Conservation (phyloP, 2,329 filamentous ascomycete genomes). For the Venturia effusa region DNA sequence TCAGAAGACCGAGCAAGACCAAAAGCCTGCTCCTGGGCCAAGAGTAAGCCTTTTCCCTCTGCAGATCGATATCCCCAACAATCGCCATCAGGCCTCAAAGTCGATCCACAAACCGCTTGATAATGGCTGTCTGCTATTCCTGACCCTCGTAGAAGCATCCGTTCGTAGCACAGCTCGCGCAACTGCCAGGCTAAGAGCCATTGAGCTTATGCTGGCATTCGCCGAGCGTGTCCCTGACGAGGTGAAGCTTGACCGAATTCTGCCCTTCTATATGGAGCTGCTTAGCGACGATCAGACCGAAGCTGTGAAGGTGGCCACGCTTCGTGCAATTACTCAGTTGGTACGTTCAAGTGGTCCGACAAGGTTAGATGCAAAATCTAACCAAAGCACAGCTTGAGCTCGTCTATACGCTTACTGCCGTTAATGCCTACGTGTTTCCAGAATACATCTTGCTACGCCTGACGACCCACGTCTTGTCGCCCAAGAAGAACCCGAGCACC, state of each 20-base stretch:
- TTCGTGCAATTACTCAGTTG: conserved; percentile 80
- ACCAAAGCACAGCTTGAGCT: conserved; percentile 47
- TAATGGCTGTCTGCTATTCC: conserved; percentile 85
- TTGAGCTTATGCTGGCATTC: conserved; percentile 85
- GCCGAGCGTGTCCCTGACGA: conserved; percentile 87
- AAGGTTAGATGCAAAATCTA: conserved; percentile 9
- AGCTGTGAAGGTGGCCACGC: conserved; percentile 72
- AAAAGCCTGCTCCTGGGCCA: neutral
- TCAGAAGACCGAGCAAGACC: conserved; percentile 19
- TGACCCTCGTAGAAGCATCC: conserved; percentile 80
- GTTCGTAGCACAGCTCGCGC: conserved; percentile 81
- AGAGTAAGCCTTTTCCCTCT: conserved; percentile 60
- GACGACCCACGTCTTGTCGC: conserved; percentile 44
- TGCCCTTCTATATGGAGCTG: conserved; percentile 79
- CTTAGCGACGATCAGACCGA: conserved; percentile 67
- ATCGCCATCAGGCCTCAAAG: conserved; percentile 58
- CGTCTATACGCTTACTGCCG: conserved; percentile 73
- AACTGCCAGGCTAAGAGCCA: conserved; percentile 77
- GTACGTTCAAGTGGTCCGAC: conserved; percentile 18
- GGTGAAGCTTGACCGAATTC: conserved; percentile 83
- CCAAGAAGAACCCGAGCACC: conserved; percentile 44
- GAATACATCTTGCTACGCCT: conserved; percentile 54
- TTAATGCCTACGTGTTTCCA: conserved; percentile 57
- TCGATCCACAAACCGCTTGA: conserved; percentile 55
- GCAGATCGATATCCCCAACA: conserved; percentile 75